Evolutionary conservation across 345 rosid genomes (phyloP).

Genomic region (Citrus cavaleriei): DNA sequence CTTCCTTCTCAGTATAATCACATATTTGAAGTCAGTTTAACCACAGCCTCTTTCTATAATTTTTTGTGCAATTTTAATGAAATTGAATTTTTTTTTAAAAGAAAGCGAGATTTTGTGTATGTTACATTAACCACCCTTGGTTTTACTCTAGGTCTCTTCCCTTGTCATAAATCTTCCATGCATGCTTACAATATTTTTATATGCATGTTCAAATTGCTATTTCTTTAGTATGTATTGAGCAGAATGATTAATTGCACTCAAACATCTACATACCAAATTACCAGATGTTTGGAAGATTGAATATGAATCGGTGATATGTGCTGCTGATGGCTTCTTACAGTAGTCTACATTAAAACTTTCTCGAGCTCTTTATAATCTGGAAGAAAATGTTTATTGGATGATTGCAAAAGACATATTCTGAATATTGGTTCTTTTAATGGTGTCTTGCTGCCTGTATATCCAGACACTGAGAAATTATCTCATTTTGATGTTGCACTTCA

Average conservation of each 20-base stretch:
- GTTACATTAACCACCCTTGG: neutral
- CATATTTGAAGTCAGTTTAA: neutral
- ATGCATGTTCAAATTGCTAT: neutral
- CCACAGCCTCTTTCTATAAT: neutral
- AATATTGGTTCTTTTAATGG: neutral
- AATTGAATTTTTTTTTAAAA: neutral
- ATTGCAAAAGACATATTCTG: neutral
- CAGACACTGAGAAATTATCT: neutral
- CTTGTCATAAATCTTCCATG: neutral
- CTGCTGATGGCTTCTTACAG: neutral
- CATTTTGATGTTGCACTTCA: neutral
- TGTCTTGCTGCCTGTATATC: neutral
- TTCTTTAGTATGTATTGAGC: neutral
- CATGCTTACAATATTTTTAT: neutral
- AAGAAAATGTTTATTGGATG: neutral
- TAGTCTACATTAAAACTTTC: neutral
- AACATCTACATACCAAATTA: neutral
- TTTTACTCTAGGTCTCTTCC: neutral
- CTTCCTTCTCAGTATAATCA: neutral
- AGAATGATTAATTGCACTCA: neutral
- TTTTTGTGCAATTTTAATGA: neutral
- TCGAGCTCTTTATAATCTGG: neutral
- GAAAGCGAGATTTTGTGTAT: neutral
- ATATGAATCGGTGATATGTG: neutral
- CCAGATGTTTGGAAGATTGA: neutral